Conservation (phyloP, 2,329 filamentous ascomycete genomes). For the Claviceps africana region DNA sequence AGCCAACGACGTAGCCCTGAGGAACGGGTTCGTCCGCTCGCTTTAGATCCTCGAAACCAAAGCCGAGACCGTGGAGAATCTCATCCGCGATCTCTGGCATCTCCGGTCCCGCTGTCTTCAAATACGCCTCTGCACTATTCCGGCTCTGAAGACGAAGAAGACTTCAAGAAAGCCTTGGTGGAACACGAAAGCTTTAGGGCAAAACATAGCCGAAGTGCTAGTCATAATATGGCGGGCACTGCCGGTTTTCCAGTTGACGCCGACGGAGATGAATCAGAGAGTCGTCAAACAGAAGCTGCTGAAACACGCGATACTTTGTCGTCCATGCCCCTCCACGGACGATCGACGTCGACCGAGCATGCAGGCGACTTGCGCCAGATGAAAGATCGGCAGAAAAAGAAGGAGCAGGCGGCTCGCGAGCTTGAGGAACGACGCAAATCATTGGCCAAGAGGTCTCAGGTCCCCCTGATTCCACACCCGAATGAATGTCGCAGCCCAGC, state of each 20-base stretch:
- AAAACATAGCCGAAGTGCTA: constrained; percentile 38
- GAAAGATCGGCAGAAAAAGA: constrained; percentile 50
- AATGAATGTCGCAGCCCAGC: constrained; percentile 28
- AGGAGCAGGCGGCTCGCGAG: constrained; percentile 66
- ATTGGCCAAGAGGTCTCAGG: constrained; percentile 64
- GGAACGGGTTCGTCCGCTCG: constrained; percentile 23
- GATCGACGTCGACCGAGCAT: constrained; percentile 30
- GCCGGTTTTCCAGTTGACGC: constrained; percentile 20
- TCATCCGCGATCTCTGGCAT: constrained; percentile 59
- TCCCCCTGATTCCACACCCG: constrained; percentile 67
- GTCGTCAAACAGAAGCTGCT: constrained; percentile 19
- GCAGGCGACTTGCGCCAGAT: constrained; percentile 40
- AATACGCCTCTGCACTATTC: constrained; percentile 19
- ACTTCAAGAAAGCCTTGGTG: constrained; percentile 37
- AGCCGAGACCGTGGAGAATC: constrained; percentile 44
- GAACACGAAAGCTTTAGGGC: constrained; percentile 43
- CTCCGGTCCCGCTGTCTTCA: constrained; percentile 62
- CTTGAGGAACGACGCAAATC: constrained; percentile 80
- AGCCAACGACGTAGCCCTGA: constrained; percentile 35
- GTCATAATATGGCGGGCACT: constrained; percentile 17
- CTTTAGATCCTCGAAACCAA: constrained; percentile 44
- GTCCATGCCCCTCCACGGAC: constrained; percentile 15
- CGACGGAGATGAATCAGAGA: constrained; percentile 25
- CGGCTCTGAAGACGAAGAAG: constrained; percentile 51
- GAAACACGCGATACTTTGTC: constrained; percentile 20